Conservation (phyloP, 768 basidiomycete species). For the Mrakia frigida region DNA sequence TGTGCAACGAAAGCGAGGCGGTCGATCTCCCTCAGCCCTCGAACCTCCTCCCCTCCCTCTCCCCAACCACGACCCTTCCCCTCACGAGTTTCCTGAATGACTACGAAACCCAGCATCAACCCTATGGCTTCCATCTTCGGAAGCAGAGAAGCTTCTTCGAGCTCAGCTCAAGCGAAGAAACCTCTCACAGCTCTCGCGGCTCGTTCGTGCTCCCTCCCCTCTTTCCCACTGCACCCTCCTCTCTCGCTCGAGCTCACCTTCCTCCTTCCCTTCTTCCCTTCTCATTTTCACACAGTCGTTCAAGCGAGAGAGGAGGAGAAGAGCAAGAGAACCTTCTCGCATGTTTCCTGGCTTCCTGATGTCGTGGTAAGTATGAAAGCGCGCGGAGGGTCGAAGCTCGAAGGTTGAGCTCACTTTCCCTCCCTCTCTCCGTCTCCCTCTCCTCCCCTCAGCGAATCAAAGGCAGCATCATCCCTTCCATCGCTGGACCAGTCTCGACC, state of each 20-base stretch:
- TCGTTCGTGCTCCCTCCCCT: no score
- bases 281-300: neutral
- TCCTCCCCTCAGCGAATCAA: neutral
- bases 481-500: slow-evolving; percentile 76
- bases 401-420: slow-evolving; percentile 26
- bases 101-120: no score
- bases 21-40: no score
- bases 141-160: no score
- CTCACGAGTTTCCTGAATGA: no score
- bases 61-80: no score
- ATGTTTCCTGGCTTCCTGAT: slow-evolving; percentile 69
- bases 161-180: no score
- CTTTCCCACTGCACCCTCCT: no score
- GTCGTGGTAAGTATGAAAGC: slow-evolving; percentile 51
- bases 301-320: slow-evolving; percentile 15
- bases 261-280: neutral
- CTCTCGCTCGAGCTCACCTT: neutral
- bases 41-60: no score
- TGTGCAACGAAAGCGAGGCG: no score
- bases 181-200: no score
- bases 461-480: slow-evolving; percentile 60
- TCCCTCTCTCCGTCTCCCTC: neutral
- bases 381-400: neutral
- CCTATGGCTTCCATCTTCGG: no score
- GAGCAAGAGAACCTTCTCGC: neutral